Percentiles rank a stretch among this genome's conserved stretches.
Evolutionary conservation across 495 filamentous ascomycete species (phyloP).

Genomic region (Peziza echinospora): DNA sequence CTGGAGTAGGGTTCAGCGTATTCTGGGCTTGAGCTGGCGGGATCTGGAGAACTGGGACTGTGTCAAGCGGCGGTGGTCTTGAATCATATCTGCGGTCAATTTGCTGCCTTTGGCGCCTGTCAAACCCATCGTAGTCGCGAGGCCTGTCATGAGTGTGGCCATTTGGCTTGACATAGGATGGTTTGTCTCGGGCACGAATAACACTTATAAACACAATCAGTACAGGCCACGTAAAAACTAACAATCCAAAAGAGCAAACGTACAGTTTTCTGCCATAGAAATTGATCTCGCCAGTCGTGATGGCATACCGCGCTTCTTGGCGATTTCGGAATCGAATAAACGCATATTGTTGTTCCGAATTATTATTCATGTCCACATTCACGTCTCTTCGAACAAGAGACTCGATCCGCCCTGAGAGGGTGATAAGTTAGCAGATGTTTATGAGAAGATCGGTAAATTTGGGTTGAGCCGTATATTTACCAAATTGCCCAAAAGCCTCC

Average conservation of each 20-base stretch:
- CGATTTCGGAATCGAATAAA: conserved; percentile 15
- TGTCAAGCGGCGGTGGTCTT: too few species aligned
- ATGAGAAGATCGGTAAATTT: neutral
- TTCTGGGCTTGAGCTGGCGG: too few species aligned
- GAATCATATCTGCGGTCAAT: too few species aligned
- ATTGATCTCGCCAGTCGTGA: conserved; percentile 12
- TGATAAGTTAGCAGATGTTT: neutral
- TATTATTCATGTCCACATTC: conserved; percentile 11
- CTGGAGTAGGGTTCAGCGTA: neutral
- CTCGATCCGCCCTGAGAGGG: conserved; percentile 6
- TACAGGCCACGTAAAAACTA: neutral
- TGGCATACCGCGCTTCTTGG: conserved; percentile 16
- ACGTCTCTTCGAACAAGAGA: conserved; percentile 13
- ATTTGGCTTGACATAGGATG: conserved; percentile 8
- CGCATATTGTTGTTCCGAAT: conserved; percentile 14
- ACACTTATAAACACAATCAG: conserved; percentile 3
- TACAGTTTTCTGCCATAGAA: conserved; percentile 15
- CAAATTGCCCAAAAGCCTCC: conserved; percentile 17
- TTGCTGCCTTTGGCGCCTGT: conserved; percentile 2
- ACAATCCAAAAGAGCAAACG: neutral
- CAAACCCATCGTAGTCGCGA: conserved; percentile 2
- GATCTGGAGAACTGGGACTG: too few species aligned
- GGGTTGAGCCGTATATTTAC: conserved; percentile 3
- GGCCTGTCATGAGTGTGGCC: conserved; percentile 4
- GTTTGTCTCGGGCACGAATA: conserved; percentile 17